These are phyloP conservation scores for Somion occarium DNA, from an alignment of 1,284 basidiomycete genomes.

Conservation along the genomic window DNA sequence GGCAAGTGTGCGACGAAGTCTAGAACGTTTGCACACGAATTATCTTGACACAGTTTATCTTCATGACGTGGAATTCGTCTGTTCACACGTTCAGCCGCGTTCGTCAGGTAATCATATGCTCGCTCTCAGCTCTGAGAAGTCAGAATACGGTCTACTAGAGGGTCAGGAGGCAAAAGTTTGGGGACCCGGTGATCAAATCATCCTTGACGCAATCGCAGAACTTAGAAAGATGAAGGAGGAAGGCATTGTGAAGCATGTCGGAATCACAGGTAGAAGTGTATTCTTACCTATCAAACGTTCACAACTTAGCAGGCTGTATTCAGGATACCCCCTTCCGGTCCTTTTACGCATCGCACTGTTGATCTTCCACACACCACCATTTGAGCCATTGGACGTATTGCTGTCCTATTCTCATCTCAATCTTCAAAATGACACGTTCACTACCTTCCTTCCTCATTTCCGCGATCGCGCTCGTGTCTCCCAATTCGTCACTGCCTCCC, in stretches of 20 bases:
- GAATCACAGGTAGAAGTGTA: slow-evolving; percentile 66
- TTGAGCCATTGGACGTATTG: slow-evolving; percentile 72
- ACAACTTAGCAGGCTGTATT: not conserved
- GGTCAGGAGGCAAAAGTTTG: slow-evolving; percentile 56
- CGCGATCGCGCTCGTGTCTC: slow-evolving; percentile 57
- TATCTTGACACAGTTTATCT: slow-evolving; percentile 88
- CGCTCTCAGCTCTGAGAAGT: slow-evolving; percentile 47
- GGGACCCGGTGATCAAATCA: slow-evolving; percentile 76
- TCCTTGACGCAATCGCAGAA: slow-evolving; percentile 72
- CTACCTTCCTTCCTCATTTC: slow-evolving; percentile 59
- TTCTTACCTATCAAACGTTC: slow-evolving; percentile 6
- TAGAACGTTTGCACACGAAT: slow-evolving; percentile 71
- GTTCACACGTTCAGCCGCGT: slow-evolving; percentile 47
- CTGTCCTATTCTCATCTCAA: slow-evolving; percentile 87
- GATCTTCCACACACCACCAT: slow-evolving; percentile 58
- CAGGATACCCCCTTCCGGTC: slow-evolving; percentile 87
- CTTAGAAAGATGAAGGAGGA: slow-evolving; percentile 75
- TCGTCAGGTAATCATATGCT: slow-evolving; percentile 49
- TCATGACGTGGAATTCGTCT: slow-evolving; percentile 91
- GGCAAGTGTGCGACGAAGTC: slow-evolving; percentile 65
- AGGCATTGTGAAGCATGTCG: slow-evolving; percentile 77
- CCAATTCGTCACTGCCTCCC: slow-evolving; percentile 82
- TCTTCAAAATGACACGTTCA: slow-evolving; percentile 74
- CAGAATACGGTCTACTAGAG: slow-evolving; percentile 55
- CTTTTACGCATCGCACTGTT: slow-evolving; percentile 82